These are phyloP conservation scores for Hypoxylon fuscum DNA, from an alignment of 495 filamentous ascomycete species.

Conservation along the genomic window DNA sequence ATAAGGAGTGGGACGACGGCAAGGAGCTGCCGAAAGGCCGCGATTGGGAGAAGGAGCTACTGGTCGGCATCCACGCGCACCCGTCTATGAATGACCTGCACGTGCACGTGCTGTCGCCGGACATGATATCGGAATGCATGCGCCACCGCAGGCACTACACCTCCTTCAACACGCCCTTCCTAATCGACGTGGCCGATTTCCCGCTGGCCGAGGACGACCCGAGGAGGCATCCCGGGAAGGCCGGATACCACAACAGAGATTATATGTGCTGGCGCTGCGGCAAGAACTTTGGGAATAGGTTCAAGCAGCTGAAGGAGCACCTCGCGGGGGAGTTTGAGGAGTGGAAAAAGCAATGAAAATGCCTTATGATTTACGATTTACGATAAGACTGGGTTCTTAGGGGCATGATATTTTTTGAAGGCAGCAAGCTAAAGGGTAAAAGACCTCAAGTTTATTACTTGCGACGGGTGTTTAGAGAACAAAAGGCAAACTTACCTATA, in stretches of 20 bases:
- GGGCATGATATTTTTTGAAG: too few species aligned
- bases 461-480: too few species aligned
- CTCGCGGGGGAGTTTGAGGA: constrained; percentile 79
- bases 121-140: constrained; percentile 73
- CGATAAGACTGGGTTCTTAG: not conserved
- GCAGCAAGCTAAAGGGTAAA: too few species aligned
- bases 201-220: constrained; percentile 72
- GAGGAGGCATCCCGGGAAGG: constrained; percentile 61
- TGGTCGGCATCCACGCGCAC: constrained; percentile 80
- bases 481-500: too few species aligned
- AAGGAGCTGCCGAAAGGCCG: constrained; percentile 71
- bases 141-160: constrained; percentile 92
- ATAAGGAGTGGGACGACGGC: constrained; percentile 50
- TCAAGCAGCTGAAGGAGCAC: constrained; percentile 80
- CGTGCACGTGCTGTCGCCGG: constrained; percentile 82
- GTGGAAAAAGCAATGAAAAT: constrained; percentile 74
- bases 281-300: constrained; percentile 73
- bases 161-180: constrained; percentile 88
- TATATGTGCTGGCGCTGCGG: constrained; percentile 90
- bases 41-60: constrained; percentile 81
- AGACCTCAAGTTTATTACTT: too few species aligned
- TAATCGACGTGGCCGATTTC: constrained; percentile 82
- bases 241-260: constrained; percentile 67
- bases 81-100: constrained; percentile 96
- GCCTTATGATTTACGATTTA: not conserved